Conservation (phyloP, 345 rosid species). For the Hibiscus trionum region DNA sequence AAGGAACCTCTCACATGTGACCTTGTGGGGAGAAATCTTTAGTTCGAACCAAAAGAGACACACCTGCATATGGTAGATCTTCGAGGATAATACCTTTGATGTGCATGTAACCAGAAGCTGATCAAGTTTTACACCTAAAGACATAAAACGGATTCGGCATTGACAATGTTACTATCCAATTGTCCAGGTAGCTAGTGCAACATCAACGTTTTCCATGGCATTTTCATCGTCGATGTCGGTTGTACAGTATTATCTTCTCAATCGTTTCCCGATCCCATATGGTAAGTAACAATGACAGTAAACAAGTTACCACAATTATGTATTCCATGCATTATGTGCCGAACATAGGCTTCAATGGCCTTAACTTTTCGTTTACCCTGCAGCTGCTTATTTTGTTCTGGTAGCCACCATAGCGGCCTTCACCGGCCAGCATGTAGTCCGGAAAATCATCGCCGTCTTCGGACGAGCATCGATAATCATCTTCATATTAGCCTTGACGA, state of each 20-base stretch:
- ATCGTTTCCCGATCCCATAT: constrained; percentile 61
- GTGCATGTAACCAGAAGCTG: neutral
- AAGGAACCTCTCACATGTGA: neutral
- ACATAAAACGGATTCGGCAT: neutral
- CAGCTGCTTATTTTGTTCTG: constrained; percentile 50
- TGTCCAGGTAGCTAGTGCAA: constrained; percentile 69
- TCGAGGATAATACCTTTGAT: neutral
- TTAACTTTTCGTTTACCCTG: constrained; percentile 2
- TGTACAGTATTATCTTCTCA: constrained; percentile 52
- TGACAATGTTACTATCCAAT: neutral
- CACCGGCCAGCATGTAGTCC: constrained; percentile 54
- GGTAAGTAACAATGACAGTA: constrained; percentile 27
- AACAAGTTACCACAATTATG: neutral
- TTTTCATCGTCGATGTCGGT: constrained; percentile 76
- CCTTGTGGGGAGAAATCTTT: neutral
- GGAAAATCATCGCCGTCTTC: constrained; percentile 40
- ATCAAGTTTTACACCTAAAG: neutral
- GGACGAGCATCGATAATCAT: constrained; percentile 64
- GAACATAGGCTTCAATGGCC: neutral
- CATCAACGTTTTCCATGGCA: constrained; percentile 59
- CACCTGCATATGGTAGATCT: neutral
- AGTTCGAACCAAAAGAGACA: neutral
- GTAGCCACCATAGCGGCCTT: constrained; percentile 56
- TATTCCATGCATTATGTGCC: neutral
- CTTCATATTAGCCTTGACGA: constrained; percentile 61